Evolutionary conservation across 768 basidiomycete species (phyloP).

Genomic region (Collybia mongolica): DNA sequence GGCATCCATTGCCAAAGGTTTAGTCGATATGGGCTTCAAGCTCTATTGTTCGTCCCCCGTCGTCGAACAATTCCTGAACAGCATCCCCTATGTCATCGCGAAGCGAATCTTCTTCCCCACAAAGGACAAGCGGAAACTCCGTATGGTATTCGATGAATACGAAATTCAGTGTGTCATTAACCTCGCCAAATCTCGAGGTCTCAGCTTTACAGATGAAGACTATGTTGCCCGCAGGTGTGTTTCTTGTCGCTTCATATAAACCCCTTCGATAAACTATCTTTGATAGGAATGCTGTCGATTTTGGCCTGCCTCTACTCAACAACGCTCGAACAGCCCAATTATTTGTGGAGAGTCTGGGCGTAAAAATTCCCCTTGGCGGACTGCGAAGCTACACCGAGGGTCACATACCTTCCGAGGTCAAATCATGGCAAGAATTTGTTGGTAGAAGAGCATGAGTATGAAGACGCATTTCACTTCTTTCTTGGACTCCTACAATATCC

Average conservation of each 20-base stretch:
- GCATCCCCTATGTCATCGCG: constrained; percentile 71
- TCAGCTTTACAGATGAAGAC: constrained; percentile 82
- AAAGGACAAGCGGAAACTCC: constrained; percentile 92
- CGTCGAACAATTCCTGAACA: constrained; percentile 82
- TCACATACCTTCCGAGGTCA: constrained; percentile 86
- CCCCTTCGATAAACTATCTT: constrained; percentile 2
- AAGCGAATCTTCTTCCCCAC: constrained; percentile 96
- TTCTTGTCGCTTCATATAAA: not conserved
- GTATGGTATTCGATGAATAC: constrained; percentile 91
- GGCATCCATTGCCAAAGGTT: constrained; percentile 72
- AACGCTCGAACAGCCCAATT: constrained; percentile 86
- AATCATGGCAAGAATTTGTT: constrained; percentile 89
- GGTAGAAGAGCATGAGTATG: constrained; percentile 57
- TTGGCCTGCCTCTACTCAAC: constrained; percentile 89
- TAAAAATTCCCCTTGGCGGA: constrained; percentile 81
- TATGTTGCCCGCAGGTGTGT: constrained; percentile 90
- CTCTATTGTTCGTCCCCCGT: constrained; percentile 82
- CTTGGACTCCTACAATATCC: constrained; percentile 6
- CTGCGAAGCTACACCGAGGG: constrained; percentile 82
- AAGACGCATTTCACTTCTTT: not conserved
- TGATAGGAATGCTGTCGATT: constrained; percentile 88
- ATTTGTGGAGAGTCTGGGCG: constrained; percentile 85
- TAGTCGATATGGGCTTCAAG: constrained; percentile 90
- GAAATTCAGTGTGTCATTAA: constrained; percentile 96
- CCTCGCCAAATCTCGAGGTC: constrained; percentile 77